Evolutionary conservation across 1,139 yeast species (phyloP), one percentile per base, ranked within the genome.

Genomic region (Debaryomyces coudertii): DNA sequence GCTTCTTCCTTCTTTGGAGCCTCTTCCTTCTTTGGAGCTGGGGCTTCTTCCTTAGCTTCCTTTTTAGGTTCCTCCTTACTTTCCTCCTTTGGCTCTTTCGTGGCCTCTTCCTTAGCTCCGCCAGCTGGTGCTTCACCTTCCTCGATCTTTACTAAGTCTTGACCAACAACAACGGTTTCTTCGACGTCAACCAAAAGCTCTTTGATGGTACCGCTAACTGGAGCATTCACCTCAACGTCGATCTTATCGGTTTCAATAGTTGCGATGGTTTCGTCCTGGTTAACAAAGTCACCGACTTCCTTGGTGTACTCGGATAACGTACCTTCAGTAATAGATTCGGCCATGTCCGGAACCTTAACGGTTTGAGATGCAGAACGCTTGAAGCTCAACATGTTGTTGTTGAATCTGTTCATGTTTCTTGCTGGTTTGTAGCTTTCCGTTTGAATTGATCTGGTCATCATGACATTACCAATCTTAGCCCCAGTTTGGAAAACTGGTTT

Each of bases 221-320:
- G 99, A 12, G 99, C 85, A 68, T 90, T 93, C 53, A 93, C 98
- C 66, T 93, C 96, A 46, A 93, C 95, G 63, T 93, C 99, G 61
- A 95, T 90, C 78, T 95, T 95, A 69, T 93, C 99, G 46, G 99
- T 93, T 75, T 93, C 99, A 59, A 93, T 92, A 56, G 98, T 92
- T 50, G 99, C 99, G 58, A 93, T 78, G 56, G 90, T 84, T 71
- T 93, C 99, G 68, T 93, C 99, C 57, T 76, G 83, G 48, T 79
- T 82, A 47, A 95, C 95, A 61, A 73, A 90, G 54, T 93, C 98
- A 55, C 99, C 99, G 51, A 90, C 89, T 56, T 82, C 74, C 66
- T 85, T 85, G 57, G 82, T 79, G 70, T 82, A 90, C 46, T 90
- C 85, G 53, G 90, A 77, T 57, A 93, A 79, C 43, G 98, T 90